These are phyloP conservation scores for Yamadazyma nakazawae DNA, from an alignment of 805 yeast species.

Conservation along the genomic window DNA sequence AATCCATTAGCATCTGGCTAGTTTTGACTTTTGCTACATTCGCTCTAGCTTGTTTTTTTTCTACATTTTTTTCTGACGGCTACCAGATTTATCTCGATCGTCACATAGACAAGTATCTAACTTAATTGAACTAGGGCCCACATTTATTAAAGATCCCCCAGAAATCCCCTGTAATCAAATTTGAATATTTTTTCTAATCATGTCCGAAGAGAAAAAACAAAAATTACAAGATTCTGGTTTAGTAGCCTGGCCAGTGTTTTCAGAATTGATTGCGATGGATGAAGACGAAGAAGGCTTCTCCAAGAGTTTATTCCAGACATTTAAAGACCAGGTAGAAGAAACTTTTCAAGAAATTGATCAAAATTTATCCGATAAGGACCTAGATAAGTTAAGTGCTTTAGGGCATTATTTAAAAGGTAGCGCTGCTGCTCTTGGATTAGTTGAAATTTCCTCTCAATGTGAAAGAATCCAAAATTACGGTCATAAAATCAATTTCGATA, in stretches of 20 bases:
- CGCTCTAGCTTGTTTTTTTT: background rate
- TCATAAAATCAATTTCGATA: conserved; percentile 42
- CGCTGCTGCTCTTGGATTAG: conserved; percentile 89
- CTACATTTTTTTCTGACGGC: background rate
- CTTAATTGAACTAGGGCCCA: background rate
- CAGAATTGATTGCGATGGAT: conserved; percentile 90
- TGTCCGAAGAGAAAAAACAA: conserved; percentile 18
- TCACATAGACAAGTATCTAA: background rate
- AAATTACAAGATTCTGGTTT: conserved; percentile 53
- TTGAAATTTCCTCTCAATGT: conserved; percentile 79
- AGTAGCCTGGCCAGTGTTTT: conserved; percentile 84
- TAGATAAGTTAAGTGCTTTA: conserved; percentile 61
- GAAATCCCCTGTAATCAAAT: no score
- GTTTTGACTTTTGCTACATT: background rate
- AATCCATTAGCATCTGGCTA: background rate
- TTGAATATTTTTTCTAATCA: background rate
- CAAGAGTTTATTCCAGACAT: conserved; percentile 70
- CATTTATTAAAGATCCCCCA: no score
- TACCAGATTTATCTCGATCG: background rate
- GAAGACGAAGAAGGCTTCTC: conserved; percentile 95
- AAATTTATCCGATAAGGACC: conserved; percentile 44
- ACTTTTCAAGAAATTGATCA: conserved; percentile 72
- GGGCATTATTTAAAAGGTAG: conserved; percentile 96
- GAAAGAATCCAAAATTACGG: conserved; percentile 94
- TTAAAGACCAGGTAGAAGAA: conserved; percentile 82